These are phyloP conservation scores for Hondaea fermentalgiana DNA, from an alignment of 108 stramenopile species.

Conservation along the genomic window DNA sequence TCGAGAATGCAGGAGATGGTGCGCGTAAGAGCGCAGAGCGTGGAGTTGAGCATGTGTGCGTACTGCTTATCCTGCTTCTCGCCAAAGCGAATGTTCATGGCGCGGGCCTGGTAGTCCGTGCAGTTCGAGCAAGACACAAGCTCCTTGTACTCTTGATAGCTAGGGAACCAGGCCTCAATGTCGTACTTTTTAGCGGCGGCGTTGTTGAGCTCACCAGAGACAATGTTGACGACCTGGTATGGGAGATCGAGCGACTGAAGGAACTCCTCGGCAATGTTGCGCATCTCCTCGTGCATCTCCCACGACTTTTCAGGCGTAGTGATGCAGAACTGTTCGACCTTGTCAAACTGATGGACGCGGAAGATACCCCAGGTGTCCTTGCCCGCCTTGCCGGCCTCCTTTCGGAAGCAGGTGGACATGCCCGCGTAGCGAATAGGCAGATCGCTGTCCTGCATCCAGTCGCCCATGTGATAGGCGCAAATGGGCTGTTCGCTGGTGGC, in stretches of 20 bases:
- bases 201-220: slow-evolving; percentile 89
- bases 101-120: slow-evolving; percentile 95
- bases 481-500: slow-evolving; percentile 99
- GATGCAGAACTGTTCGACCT: slow-evolving; percentile 98
- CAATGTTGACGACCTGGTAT: slow-evolving; percentile 94
- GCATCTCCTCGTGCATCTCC: slow-evolving; percentile 72
- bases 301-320: slow-evolving; percentile 79
- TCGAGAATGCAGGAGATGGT: slow-evolving; percentile 96
- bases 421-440: slow-evolving; percentile 85
- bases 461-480: slow-evolving; percentile 93
- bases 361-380: slow-evolving; percentile 99
- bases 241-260: slow-evolving; percentile 85
- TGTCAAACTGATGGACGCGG: slow-evolving; percentile 99
- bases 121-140: slow-evolving; percentile 97
- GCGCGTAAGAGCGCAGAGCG: slow-evolving; percentile 90
- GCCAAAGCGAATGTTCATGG: slow-evolving; percentile 87
- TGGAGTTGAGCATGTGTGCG: slow-evolving; percentile 95
- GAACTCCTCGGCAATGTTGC: slow-evolving; percentile 78
- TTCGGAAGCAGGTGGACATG: slow-evolving; percentile 97
- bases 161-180: slow-evolving; percentile 98
- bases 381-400: slow-evolving; percentile 95
- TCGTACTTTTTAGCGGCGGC: slow-evolving; percentile 99
- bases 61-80: slow-evolving; percentile 66
- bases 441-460: slow-evolving; percentile 74
- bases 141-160: slow-evolving; percentile 90